phyloP scores from a whole-genome alignment of 768 basidiomycete species.

The Naganishia antarctica region DNA sequence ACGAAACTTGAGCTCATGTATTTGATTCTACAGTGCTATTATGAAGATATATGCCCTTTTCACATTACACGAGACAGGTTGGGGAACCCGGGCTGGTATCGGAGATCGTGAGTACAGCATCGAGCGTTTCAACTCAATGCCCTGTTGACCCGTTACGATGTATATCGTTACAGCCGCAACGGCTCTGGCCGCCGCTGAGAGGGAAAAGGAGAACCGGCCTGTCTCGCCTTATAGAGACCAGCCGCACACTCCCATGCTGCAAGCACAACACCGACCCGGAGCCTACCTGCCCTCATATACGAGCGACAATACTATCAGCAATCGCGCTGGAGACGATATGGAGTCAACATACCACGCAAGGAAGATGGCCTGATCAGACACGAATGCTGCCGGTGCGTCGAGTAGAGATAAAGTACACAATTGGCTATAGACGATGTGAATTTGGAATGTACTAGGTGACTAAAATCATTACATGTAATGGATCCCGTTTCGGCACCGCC shows the following conservation, averaged over 20 bases:
- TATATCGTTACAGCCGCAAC: slow-evolving; percentile 8
- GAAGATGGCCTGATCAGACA: neutral
- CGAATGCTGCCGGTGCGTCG: too few relatives aligned
- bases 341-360: slow-evolving; percentile 7
- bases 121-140: neutral
- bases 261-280: neutral
- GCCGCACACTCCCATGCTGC: slow-evolving; percentile 1
- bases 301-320: neutral
- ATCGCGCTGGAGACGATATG: neutral
- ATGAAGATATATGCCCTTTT: slow-evolving; percentile 91
- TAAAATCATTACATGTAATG: too few relatives aligned
- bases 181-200: slow-evolving; percentile 21
- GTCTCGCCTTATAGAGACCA: slow-evolving; percentile 12
- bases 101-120: slow-evolving; percentile 58
- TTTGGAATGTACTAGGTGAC: too few relatives aligned
- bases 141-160: neutral
- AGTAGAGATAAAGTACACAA: too few relatives aligned
- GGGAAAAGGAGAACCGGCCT: slow-evolving; percentile 3
- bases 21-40: slow-evolving; percentile 54
- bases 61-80: slow-evolving; percentile 90
- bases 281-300: neutral
- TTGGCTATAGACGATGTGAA: too few relatives aligned
- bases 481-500: too few relatives aligned
- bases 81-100: slow-evolving; percentile 93
- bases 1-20: slow-evolving; percentile 24